These are phyloP conservation scores for Calonectria pseudoreteaudii DNA, from an alignment of 2,329 filamentous ascomycete genomes.

Conservation along the genomic window DNA sequence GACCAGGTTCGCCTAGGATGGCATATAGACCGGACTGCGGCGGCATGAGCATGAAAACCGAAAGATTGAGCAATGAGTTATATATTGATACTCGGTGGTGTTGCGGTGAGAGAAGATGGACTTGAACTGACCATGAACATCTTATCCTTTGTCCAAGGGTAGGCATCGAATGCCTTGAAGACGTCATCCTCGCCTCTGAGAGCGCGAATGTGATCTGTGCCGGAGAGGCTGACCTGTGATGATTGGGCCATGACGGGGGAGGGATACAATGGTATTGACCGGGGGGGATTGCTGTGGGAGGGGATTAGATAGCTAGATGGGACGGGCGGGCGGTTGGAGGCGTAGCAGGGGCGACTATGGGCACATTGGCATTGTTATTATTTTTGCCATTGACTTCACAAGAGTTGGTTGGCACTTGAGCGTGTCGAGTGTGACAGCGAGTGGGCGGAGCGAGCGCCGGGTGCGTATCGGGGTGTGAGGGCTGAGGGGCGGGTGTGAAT, in stretches of 20 bases:
- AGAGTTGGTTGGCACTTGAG: constrained; percentile 1
- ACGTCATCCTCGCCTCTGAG: constrained; percentile 56
- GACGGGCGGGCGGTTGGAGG: background rate
- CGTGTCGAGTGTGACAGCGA: background rate
- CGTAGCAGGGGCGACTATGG: background rate
- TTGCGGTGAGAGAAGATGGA: background rate
- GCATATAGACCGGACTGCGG: constrained; percentile 69
- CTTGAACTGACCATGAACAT: constrained; percentile 69
- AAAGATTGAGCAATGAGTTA: background rate
- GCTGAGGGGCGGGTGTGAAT: constrained; percentile 24
- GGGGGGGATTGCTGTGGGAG: background rate
- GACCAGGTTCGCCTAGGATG: constrained; percentile 68
- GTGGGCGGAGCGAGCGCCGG: constrained; percentile 2
- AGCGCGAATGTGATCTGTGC: constrained; percentile 53
- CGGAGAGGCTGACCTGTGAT: constrained; percentile 41
- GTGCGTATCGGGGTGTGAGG: constrained; percentile 13
- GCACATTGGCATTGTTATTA: background rate
- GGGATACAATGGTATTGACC: background rate
- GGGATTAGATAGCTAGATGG: background rate
- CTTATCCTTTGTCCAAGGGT: constrained; percentile 75
- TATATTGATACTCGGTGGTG: background rate
- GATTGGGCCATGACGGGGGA: constrained; percentile 27
- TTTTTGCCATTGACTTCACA: background rate
- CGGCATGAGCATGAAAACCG: constrained; percentile 1
- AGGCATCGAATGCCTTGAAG: constrained; percentile 72